phyloP scores from a whole-genome alignment of 2,329 filamentous ascomycete species.

The Nothophoma quercina region DNA sequence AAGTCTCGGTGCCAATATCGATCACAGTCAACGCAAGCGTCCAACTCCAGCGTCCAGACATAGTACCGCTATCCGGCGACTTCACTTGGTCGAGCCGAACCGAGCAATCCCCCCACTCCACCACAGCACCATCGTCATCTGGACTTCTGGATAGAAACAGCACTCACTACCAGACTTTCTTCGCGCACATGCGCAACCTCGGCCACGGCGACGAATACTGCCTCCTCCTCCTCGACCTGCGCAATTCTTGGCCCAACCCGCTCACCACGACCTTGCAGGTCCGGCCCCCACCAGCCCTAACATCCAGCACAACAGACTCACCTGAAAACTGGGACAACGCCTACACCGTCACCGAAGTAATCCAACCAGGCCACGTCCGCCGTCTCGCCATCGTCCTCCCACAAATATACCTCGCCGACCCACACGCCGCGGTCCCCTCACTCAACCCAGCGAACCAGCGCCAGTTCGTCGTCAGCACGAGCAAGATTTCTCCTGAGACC shows the following conservation, averaged over 20 bases:
- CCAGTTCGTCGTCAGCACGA: constrained; percentile 89
- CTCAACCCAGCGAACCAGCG: constrained; percentile 82
- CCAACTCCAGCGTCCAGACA: constrained; percentile 80
- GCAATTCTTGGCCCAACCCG: constrained; percentile 88
- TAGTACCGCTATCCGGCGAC: constrained; percentile 73
- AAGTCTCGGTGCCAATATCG: constrained; percentile 79
- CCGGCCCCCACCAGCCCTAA: constrained; percentile 32
- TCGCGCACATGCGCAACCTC: constrained; percentile 52
- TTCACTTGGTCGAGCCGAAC: constrained; percentile 68
- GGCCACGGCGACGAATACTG: constrained; percentile 70
- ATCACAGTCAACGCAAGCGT: constrained; percentile 93
- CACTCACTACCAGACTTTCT: constrained; percentile 55
- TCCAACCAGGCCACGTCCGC: constrained; percentile 69
- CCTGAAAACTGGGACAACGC: constrained; percentile 28
- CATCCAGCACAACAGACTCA: constrained; percentile 4
- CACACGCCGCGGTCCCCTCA: constrained; percentile 78
- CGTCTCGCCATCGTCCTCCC: constrained; percentile 79
- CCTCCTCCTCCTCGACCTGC: constrained; percentile 80
- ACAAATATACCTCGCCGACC: constrained; percentile 77
- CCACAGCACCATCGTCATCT: neutral
- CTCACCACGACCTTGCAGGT: constrained; percentile 70
- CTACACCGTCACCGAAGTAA: constrained; percentile 51
- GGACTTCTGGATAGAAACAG: constrained; percentile 35
- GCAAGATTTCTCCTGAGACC: constrained; percentile 78
- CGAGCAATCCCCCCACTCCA: neutral